phyloP scores from a whole-genome alignment of 2,329 filamentous ascomycete species.

The Aspergillus aculeatus region DNA sequence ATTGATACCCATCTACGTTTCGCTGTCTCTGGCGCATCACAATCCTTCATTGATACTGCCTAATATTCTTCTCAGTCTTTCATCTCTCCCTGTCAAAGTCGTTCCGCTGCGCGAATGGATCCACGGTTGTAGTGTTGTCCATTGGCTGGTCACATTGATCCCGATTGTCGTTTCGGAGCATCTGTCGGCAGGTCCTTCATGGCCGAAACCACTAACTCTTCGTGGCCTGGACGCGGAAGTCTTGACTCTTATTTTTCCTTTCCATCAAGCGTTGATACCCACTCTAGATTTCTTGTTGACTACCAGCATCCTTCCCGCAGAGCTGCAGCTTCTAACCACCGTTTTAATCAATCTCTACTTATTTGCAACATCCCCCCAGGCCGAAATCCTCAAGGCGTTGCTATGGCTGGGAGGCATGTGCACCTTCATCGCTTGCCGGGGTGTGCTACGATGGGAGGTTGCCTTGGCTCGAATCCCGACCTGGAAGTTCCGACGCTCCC shows the following conservation, averaged over 20 bases:
- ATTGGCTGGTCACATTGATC: constrained; percentile 74
- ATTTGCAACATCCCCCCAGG: constrained; percentile 76
- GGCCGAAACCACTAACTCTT: constrained; percentile 32
- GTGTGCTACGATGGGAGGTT: constrained; percentile 79
- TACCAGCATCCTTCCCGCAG: constrained; percentile 81
- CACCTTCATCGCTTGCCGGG: constrained; percentile 69
- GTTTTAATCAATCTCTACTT: constrained; percentile 78
- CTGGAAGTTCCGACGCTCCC: constrained; percentile 75
- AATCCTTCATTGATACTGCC: constrained; percentile 65
- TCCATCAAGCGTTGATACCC: constrained; percentile 74
- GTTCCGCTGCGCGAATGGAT: constrained; percentile 63
- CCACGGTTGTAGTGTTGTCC: constrained; percentile 63
- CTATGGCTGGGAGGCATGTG: constrained; percentile 81
- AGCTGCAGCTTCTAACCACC: constrained; percentile 82
- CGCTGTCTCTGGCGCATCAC: constrained; percentile 67
- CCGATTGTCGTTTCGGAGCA: constrained; percentile 61
- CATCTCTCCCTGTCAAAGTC: constrained; percentile 70
- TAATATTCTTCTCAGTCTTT: constrained; percentile 78
- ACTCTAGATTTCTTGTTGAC: constrained; percentile 79
- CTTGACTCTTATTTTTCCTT: constrained; percentile 69
- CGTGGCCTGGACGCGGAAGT: constrained; percentile 55
- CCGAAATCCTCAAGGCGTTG: constrained; percentile 78
- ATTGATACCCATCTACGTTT: constrained; percentile 71
- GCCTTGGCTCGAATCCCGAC: constrained; percentile 82
- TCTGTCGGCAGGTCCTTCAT: constrained; percentile 33